Percentiles rank a stretch among this genome's conserved stretches.
These are phyloP conservation scores for Fraxinus velutina DNA, from an alignment of 305 asterid genomes.

Conservation along the genomic window DNA sequence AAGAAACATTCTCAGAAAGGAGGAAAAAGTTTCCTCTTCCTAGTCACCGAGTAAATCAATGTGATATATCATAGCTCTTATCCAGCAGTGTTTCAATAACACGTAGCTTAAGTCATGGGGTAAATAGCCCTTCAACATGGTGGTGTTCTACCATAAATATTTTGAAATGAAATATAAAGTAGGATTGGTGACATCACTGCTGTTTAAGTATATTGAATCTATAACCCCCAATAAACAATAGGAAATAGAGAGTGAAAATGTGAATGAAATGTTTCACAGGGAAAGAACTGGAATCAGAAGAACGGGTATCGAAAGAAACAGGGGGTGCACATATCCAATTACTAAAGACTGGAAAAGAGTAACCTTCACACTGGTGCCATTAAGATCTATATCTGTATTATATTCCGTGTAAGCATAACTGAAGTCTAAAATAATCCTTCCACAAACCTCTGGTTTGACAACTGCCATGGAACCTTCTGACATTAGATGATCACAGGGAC, in stretches of 20 bases:
- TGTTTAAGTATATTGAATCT: neutral
- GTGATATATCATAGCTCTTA: neutral
- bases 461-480: slow-evolving; percentile 40
- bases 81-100: neutral
- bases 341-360: neutral
- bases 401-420: neutral
- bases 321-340: neutral
- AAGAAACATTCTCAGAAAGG: neutral
- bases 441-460: slow-evolving; percentile 46
- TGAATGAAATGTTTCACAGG: neutral
- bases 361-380: neutral
- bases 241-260: neutral
- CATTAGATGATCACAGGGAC: slow-evolving; percentile 3
- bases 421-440: neutral
- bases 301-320: neutral
- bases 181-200: neutral
- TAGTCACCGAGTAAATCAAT: neutral
- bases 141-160: neutral
- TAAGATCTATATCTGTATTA: neutral
- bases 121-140: neutral
- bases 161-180: neutral
- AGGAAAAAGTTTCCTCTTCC: neutral
- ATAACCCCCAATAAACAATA: slow-evolving; percentile 1
- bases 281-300: neutral
- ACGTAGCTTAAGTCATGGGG: neutral